Evolutionary conservation across 331 rosid genomes (phyloP).

Genomic region (Quercus tomentella): DNA sequence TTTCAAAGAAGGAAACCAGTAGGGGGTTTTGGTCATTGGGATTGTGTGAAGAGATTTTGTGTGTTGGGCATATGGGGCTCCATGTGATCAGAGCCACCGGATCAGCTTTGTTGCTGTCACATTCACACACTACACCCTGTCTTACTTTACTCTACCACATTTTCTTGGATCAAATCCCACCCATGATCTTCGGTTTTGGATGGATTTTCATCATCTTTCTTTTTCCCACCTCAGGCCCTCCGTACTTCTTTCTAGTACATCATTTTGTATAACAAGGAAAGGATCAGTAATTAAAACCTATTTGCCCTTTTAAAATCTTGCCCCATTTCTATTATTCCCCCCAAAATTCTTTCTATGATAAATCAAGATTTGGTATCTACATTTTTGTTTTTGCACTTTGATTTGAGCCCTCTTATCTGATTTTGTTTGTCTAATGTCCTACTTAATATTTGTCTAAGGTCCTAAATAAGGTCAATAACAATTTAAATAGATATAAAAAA

Average conservation of each 20-base stretch:
- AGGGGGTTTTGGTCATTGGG: conserved; percentile 56
- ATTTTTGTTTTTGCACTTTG: no score
- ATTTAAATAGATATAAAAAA: no score
- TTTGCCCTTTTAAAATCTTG: no score
- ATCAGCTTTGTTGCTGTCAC: conserved; percentile 51
- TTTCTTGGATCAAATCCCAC: conserved; percentile 10
- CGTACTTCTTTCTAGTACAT: background rate
- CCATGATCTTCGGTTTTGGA: background rate
- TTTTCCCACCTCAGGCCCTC: background rate
- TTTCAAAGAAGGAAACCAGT: conserved; percentile 89
- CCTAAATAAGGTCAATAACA: no score
- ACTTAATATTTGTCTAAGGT: no score
- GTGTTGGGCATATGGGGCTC: conserved; percentile 85
- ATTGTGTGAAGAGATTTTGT: conserved; percentile 43
- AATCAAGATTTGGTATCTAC: no score
- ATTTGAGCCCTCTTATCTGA: no score
- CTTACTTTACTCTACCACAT: background rate
- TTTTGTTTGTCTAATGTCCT: no score
- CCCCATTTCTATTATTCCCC: no score
- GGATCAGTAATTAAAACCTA: no score
- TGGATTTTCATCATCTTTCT: background rate
- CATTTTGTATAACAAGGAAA: no score
- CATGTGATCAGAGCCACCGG: conserved; percentile 52
- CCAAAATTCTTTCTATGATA: no score
- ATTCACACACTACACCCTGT: conserved; percentile 39